Percentiles rank a stretch among this genome's conserved stretches.
phyloP scores from a whole-genome alignment of 2,329 filamentous ascomycete species.

The Penicillium decumbens region DNA sequence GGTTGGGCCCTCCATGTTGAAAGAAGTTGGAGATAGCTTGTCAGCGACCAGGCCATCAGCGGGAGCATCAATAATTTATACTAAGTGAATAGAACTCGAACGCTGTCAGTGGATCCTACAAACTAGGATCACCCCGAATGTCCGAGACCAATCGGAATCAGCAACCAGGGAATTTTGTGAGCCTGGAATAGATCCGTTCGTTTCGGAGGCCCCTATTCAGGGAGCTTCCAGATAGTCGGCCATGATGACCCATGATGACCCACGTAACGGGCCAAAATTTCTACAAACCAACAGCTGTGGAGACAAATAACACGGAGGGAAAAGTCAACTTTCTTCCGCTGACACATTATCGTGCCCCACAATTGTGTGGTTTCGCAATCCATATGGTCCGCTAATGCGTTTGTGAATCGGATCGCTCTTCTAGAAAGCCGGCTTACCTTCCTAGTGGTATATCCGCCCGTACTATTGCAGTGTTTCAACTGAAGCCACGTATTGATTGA shows the following conservation, averaged over 20 bases:
- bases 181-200: background rate
- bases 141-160: constrained; percentile 1
- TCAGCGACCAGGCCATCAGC: background rate
- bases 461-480: background rate
- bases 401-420: background rate
- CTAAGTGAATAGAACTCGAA: background rate
- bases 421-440: background rate
- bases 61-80: constrained; percentile 1
- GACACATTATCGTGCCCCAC: background rate
- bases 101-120: background rate
- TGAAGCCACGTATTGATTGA: background rate
- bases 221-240: too few relatives aligned
- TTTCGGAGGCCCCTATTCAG: background rate
- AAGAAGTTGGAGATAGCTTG: background rate
- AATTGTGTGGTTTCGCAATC: background rate
- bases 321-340: constrained; percentile 1
- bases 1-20: constrained; percentile 8
- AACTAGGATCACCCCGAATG: background rate
- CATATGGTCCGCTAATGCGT: background rate
- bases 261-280: constrained; percentile 11
- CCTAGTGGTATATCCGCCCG: too few relatives aligned
- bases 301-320: background rate
- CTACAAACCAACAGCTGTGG: constrained; percentile 4
- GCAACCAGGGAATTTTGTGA: background rate
- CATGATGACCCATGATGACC: background rate